Conservation (phyloP, 2,329 filamentous ascomycete genomes). For the Emergomyces orientalis region DNA sequence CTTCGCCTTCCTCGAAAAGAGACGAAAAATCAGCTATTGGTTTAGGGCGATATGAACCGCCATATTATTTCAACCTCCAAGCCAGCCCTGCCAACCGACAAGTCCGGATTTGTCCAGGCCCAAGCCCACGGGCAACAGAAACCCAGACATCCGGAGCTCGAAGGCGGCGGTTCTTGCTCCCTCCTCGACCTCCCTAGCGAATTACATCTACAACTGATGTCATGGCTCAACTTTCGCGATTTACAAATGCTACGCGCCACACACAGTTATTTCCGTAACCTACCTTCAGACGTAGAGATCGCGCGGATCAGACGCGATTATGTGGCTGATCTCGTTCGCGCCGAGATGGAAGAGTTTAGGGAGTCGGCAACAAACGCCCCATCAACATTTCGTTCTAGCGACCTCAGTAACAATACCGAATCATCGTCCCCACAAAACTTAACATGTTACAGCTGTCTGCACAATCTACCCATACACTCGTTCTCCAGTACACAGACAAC, state of each 20-base stretch:
- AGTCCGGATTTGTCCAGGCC: neutral
- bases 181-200: conserved; percentile 13
- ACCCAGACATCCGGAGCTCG: neutral
- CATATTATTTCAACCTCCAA: neutral
- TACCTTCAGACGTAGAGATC: conserved; percentile 13
- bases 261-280: conserved; percentile 13
- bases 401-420: neutral
- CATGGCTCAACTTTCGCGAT: conserved; percentile 11
- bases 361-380: neutral
- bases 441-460: conserved; percentile 19
- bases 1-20: neutral
- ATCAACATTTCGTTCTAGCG: neutral
- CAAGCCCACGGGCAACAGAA: neutral
- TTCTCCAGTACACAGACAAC: conserved; percentile 17
- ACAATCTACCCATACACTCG: conserved; percentile 7
- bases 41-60: neutral
- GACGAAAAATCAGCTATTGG: neutral
- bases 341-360: conserved; percentile 8
- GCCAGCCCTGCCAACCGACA: neutral
- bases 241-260: conserved; percentile 14
- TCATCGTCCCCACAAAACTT: conserved; percentile 7
- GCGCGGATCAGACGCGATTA: conserved; percentile 8
- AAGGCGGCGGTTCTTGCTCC: neutral
- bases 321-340: neutral
- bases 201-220: conserved; percentile 13